Evolutionary conservation across 257 asterid genomes (phyloP).

Genomic region (Primulina eburnea): DNA sequence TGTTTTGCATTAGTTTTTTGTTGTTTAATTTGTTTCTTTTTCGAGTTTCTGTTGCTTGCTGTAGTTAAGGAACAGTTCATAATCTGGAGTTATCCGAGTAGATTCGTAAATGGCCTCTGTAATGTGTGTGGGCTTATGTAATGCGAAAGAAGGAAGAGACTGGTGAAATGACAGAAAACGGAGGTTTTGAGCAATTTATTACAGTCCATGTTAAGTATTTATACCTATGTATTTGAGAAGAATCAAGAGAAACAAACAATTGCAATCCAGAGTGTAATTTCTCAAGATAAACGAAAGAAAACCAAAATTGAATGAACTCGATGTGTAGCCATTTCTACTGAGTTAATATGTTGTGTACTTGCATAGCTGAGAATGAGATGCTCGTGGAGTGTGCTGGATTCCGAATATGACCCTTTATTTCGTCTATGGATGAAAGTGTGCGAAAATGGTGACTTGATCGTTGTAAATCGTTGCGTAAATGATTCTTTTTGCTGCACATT

Average conservation of each 20-base stretch:
- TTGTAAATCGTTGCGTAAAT: not conserved
- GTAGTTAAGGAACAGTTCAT: not conserved
- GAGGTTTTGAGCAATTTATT: too few relatives aligned
- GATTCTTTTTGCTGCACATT: not conserved
- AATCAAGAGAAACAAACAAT: not conserved
- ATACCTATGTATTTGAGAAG: not conserved
- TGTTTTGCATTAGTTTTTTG: not conserved
- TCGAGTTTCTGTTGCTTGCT: slow-evolving; percentile 7
- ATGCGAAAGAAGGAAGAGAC: not conserved
- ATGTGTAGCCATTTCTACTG: not conserved
- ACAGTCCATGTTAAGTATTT: not conserved
- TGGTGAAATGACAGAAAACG: too few relatives aligned
- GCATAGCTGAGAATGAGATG: not conserved
- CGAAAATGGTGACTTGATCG: not conserved
- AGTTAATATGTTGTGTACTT: not conserved
- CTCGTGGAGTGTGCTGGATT: not conserved
- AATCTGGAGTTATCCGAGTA: not conserved
- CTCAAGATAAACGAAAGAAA: not conserved
- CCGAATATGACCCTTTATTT: not conserved
- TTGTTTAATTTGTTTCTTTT: not conserved
- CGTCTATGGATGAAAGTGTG: too few relatives aligned
- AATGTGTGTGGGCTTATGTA: not conserved
- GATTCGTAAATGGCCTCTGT: too few relatives aligned
- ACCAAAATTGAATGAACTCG: not conserved
- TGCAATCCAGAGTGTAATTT: too few relatives aligned